phyloP scores from a whole-genome alignment of 805 yeast genomes.

The Ogataea parapolymorpha region DNA sequence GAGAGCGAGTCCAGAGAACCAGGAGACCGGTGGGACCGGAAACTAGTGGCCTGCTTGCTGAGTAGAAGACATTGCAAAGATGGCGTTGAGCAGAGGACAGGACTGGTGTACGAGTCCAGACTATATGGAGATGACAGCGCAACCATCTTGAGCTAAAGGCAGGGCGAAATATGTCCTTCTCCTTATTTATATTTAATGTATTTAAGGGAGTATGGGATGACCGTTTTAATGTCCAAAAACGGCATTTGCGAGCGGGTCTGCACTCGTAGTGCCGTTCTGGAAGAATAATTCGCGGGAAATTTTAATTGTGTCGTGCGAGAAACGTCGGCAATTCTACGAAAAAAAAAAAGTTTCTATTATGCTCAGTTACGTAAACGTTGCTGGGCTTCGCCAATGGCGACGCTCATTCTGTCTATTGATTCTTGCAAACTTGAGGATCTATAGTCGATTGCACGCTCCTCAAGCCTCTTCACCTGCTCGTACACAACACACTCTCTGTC shows the following conservation, averaged over 20 bases:
- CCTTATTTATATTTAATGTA: not conserved
- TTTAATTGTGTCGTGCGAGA: not conserved
- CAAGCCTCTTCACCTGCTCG: constrained; percentile 6
- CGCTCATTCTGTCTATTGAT: constrained; percentile 10
- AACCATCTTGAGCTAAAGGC: not conserved
- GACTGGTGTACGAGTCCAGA: not conserved
- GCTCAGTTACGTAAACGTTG: constrained; percentile 1
- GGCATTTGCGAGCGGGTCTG: not conserved
- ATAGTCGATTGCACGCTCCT: constrained; percentile 9
- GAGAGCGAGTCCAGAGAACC: not conserved
- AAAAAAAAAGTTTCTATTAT: not conserved
- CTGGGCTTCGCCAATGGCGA: constrained; percentile 11
- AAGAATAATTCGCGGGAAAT: not conserved
- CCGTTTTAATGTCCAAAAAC: not conserved
- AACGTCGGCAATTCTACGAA: not conserved
- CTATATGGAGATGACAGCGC: not conserved
- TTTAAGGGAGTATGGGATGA: not conserved
- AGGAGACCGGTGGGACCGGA: constrained; percentile 4
- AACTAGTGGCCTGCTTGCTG: constrained; percentile 11
- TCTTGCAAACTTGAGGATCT: constrained; percentile 11
- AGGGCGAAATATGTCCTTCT: not conserved
- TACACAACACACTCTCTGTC: constrained; percentile 11
- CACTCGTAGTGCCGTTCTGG: constrained; percentile 1
- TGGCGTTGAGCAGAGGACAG: constrained; percentile 14
- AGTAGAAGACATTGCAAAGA: constrained; percentile 14